phyloP scores from a whole-genome alignment of 176 grass and related monocot genomes.

The Lolium multiflorum region DNA sequence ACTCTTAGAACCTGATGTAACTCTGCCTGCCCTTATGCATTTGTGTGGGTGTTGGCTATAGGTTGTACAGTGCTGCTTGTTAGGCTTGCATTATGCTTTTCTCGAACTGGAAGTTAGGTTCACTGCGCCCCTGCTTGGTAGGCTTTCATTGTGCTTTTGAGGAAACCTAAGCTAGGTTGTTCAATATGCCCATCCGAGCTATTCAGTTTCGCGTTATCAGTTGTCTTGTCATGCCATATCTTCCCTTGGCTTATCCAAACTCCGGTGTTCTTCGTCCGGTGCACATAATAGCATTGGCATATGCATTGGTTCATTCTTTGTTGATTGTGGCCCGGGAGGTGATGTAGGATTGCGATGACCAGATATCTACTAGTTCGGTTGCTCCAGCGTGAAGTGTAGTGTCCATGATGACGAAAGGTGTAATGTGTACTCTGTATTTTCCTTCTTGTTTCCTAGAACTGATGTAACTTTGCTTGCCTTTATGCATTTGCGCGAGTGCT shows the following conservation, averaged over 20 bases:
- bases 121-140: neutral
- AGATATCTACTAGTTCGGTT: conserved; percentile 15
- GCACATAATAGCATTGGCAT: neutral
- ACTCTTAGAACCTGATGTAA: neutral
- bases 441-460: neutral
- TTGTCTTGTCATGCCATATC: neutral
- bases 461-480: neutral
- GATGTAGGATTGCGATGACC: neutral
- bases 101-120: neutral
- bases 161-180: neutral
- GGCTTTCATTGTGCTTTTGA: neutral
- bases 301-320: neutral
- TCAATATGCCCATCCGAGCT: neutral
- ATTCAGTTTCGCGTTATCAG: neutral
- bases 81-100: neutral
- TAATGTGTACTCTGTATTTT: neutral
- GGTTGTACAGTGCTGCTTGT: neutral
- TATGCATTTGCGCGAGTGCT: too few species aligned
- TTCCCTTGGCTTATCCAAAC: neutral
- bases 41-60: neutral
- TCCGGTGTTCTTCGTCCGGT: neutral
- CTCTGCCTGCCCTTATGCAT: neutral
- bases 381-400: neutral
- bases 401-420: neutral
- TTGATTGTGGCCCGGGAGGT: neutral